A percentile compares a stretch with the other conserved stretches of the same genome.
phyloP scores from a whole-genome alignment of 108 stramenopile genomes.

The Skeletonema menzelii region DNA sequence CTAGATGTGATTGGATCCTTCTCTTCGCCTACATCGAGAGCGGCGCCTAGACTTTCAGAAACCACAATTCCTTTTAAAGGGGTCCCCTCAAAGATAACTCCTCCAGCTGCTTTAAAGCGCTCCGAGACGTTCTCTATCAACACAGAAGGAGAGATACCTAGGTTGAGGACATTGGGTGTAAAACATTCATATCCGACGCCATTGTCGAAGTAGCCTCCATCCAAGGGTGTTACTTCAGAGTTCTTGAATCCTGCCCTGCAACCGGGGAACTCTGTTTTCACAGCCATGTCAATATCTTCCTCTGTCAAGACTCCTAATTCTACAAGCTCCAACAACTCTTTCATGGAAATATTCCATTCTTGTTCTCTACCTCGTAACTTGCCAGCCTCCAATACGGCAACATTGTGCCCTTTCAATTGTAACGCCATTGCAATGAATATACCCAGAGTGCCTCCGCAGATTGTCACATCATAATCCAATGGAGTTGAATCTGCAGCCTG shows the following conservation, averaged over 20 bases:
- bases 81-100: constrained; percentile 60
- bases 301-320: constrained; percentile 74
- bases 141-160: constrained; percentile 70
- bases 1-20: constrained; percentile 70
- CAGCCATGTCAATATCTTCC: constrained; percentile 76
- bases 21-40: constrained; percentile 71
- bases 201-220: constrained; percentile 80
- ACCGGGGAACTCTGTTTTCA: constrained; percentile 79
- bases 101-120: constrained; percentile 59
- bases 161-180: constrained; percentile 78
- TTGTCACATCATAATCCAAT: constrained; percentile 81
- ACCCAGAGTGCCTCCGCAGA: constrained; percentile 93
- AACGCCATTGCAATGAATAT: constrained; percentile 89
- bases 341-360: constrained; percentile 93
- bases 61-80: constrained; percentile 72
- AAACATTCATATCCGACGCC: constrained; percentile 73
- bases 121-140: constrained; percentile 63
- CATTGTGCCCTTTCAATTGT: constrained; percentile 71
- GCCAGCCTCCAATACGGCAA: constrained; percentile 85
- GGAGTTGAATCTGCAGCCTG: constrained; percentile 22
- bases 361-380: constrained; percentile 85
- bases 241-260: constrained; percentile 82
- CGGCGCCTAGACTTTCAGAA: constrained; percentile 69
- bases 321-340: constrained; percentile 81
- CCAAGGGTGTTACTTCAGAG: constrained; percentile 64